Conservation (phyloP, 495 filamentous ascomycete genomes). For the Annulohypoxylon stygium region DNA sequence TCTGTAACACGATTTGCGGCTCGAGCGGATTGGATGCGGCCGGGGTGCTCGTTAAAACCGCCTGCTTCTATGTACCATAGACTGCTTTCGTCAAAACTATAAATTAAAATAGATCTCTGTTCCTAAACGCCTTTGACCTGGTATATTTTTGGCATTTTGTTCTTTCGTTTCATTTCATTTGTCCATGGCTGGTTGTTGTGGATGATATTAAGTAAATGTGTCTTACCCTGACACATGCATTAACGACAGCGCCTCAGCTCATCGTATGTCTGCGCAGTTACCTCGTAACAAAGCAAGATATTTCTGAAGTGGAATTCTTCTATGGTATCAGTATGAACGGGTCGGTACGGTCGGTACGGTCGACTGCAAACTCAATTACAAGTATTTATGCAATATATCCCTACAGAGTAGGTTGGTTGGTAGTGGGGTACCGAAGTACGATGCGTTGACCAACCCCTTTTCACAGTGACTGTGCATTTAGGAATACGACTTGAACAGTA, state of each 20-base stretch:
- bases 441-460: neutral
- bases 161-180: neutral
- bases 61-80: conserved; percentile 50
- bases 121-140: conserved; percentile 29
- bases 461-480: neutral
- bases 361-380: neutral
- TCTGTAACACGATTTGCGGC: conserved; percentile 49
- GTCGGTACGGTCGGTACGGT: neutral
- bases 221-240: neutral
- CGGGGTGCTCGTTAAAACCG: conserved; percentile 36
- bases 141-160: neutral
- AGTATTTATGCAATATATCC: neutral
- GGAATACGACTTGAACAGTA: neutral
- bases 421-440: too few species aligned
- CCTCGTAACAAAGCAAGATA: neutral
- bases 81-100: conserved; percentile 39
- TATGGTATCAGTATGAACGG: neutral
- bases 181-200: neutral
- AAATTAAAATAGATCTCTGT: conserved; percentile 50
- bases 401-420: neutral
- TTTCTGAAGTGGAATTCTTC: neutral
- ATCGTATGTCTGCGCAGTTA: neutral
- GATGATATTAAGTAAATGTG: neutral
- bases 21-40: conserved; percentile 29
- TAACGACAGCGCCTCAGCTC: neutral